Base-by-base conservation (phyloP, 345 rosid genomes). In the Ricinus communis region DNA sequence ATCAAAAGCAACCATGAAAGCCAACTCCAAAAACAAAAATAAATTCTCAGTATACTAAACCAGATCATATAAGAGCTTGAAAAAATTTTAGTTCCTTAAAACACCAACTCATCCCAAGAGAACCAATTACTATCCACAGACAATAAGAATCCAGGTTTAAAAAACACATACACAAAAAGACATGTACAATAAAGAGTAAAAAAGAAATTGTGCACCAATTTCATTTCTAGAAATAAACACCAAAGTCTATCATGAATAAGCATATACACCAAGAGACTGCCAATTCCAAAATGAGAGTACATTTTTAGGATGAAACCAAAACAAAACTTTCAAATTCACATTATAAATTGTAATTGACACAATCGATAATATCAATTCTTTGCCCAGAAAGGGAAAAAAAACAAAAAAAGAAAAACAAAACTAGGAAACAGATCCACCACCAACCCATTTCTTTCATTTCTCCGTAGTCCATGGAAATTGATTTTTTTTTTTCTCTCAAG, bases 361-460 rank as follows among this genome's bases (percentile, higher is more conserved):
- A 38, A 4, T 4, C 43, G 9, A 4, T 4, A 38, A 38, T n/a
- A 38, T 4, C 9, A 38, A 38, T 38, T 38, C 4, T 9, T 38
- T 38, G 4, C 43, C 43, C 4, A 38, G 43, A 38, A 68, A 16
- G 9, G 19, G 15, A 22, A 21, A 52, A 65, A 54, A 27, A 0
- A n/a, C n/a, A n/a, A 13, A 41, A 45, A 24, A 3, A 3, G 13
- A 51, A 3, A 51, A 72, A 59, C 12, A 14, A 71, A 31, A 66
- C 45, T 15, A 65, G 46, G 68, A 54, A 38, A 57, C 28, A 28
- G 76, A 77, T 71, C 62, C 72, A 73, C 19, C 72, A 61, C 30
- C 54, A 76, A 73, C 62, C 66, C 73, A 49, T 62, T 65, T 68
- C 10, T 18, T 30, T 61, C 30, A 46, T 55, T 53, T 24, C 15